Evolutionary conservation across 2,329 filamentous ascomycete species (phyloP).

Genomic region (Botryotinia narcissicola): DNA sequence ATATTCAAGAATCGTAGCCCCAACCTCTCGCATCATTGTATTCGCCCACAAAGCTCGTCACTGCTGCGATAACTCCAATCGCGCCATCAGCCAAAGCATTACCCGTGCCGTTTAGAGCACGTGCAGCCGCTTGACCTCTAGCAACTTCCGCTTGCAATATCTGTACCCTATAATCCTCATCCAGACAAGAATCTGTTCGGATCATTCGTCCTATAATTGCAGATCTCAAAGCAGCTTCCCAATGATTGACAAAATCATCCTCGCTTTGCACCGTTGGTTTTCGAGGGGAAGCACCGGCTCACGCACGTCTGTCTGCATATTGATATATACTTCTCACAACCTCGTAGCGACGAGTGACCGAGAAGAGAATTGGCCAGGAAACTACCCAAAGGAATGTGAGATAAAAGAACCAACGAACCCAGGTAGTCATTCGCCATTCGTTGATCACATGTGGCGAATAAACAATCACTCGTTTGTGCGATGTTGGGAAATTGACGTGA

Average conservation of each 20-base stretch:
- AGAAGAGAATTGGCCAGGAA: constrained; percentile 67
- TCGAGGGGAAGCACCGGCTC: constrained; percentile 17
- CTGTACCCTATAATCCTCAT: constrained; percentile 53
- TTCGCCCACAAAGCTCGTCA: constrained; percentile 36
- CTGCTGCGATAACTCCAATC: constrained; percentile 46
- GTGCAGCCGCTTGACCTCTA: constrained; percentile 22
- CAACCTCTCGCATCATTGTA: constrained; percentile 30
- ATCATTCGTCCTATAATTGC: constrained; percentile 54
- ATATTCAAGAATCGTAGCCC: constrained; percentile 30
- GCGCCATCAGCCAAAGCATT: constrained; percentile 44
- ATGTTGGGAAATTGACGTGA: constrained; percentile 57
- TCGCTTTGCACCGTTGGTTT: constrained; percentile 41
- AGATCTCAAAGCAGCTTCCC: constrained; percentile 57
- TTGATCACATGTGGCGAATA: constrained; percentile 64
- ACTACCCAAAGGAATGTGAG: constrained; percentile 67
- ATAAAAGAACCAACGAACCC: constrained; percentile 64
- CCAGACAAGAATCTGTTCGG: constrained; percentile 51
- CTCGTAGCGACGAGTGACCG: constrained; percentile 65
- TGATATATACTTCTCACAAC: constrained; percentile 56
- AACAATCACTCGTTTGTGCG: constrained; percentile 56
- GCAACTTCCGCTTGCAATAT: constrained; percentile 40
- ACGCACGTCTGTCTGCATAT: constrained; percentile 28
- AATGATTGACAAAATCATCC: constrained; percentile 59
- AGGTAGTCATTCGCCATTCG: constrained; percentile 60
- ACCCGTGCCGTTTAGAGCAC: constrained; percentile 36